phyloP scores from a whole-genome alignment of 192 early-diverging fungal species.

The Backusella tarrabulga region DNA sequence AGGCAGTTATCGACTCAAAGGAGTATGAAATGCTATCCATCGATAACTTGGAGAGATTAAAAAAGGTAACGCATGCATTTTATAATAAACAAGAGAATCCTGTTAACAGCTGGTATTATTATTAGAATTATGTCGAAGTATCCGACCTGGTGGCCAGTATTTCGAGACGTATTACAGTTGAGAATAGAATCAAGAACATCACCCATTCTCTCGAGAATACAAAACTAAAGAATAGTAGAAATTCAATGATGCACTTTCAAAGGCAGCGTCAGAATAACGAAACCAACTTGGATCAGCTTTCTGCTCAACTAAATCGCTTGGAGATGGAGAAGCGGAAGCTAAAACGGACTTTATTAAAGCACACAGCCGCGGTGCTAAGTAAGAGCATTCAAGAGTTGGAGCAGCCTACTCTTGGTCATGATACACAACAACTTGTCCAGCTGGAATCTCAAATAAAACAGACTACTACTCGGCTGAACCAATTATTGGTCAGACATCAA shows the following conservation, averaged over 20 bases:
- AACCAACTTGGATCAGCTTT: slow-evolving; percentile 50
- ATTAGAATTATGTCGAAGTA: slow-evolving; percentile 7
- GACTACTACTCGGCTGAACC: neutral
- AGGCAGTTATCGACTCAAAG: slow-evolving; percentile 54
- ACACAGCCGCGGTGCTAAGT: slow-evolving; percentile 52
- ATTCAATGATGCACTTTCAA: slow-evolving; percentile 2
- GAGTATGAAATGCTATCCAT: slow-evolving; percentile 50
- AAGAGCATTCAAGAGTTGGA: slow-evolving; percentile 46
- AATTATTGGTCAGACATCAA: neutral
- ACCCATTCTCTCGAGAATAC: neutral
- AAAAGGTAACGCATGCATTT: slow-evolving; percentile 38
- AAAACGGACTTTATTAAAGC: slow-evolving; percentile 47
- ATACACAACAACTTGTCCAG: neutral
- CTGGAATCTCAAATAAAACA: slow-evolving; percentile 10
- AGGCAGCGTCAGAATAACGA: slow-evolving; percentile 33
- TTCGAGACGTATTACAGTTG: slow-evolving; percentile 1
- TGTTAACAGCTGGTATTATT: neutral
- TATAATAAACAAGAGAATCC: neutral
- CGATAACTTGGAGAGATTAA: slow-evolving; percentile 53
- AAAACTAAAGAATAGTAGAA: slow-evolving; percentile 4
- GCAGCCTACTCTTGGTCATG: neutral
- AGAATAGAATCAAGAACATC: slow-evolving; percentile 1
- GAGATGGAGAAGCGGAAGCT: slow-evolving; percentile 43
- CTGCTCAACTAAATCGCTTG: slow-evolving; percentile 45
- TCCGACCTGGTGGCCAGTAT: neutral